Evolutionary conservation across 2,329 filamentous ascomycete genomes (phyloP).

Genomic region (Juglanconis juglandina): DNA sequence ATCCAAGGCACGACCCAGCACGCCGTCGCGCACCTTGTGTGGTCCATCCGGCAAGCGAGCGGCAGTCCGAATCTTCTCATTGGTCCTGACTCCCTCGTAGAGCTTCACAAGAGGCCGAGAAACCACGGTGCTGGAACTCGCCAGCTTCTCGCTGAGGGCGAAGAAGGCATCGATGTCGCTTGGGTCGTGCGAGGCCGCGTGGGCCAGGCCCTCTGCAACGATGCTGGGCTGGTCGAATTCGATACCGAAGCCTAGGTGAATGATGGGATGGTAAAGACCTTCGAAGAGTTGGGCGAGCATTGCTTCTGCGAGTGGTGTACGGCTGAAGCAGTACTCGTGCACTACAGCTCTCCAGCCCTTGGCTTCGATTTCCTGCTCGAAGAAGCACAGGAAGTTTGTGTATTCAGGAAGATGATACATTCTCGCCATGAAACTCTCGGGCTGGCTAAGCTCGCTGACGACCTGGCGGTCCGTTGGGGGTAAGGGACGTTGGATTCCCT

Average conservation of each 20-base stretch:
- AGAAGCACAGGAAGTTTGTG: slow-evolving; percentile 60
- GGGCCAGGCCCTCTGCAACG: slow-evolving; percentile 63
- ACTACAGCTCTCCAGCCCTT: slow-evolving; percentile 54
- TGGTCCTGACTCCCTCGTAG: slow-evolving; percentile 26
- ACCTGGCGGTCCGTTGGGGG: neutral
- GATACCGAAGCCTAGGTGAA: slow-evolving; percentile 66
- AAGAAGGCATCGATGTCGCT: slow-evolving; percentile 48
- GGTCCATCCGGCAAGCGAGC: slow-evolving; percentile 31
- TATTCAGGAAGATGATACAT: slow-evolving; percentile 36
- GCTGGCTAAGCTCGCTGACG: neutral
- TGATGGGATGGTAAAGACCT: slow-evolving; percentile 64
- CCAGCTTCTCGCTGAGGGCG: neutral
- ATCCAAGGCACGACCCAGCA: slow-evolving; percentile 51
- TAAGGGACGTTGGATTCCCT: neutral
- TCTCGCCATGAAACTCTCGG: neutral
- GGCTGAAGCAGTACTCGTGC: slow-evolving; percentile 58
- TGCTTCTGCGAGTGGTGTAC: slow-evolving; percentile 52
- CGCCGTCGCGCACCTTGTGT: slow-evolving; percentile 57
- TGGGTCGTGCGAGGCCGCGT: slow-evolving; percentile 54
- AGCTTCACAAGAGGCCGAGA: slow-evolving; percentile 20
- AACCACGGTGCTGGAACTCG: neutral
- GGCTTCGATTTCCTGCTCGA: slow-evolving; percentile 55
- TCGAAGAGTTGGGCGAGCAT: slow-evolving; percentile 47
- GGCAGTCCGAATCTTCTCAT: slow-evolving; percentile 49
- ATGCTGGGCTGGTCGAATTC: slow-evolving; percentile 66